A percentile compares a stretch with the other conserved stretches of the same genome.
Evolutionary conservation across 1,139 yeast genomes (phyloP).

Genomic region (Candida buenavistaensis): DNA sequence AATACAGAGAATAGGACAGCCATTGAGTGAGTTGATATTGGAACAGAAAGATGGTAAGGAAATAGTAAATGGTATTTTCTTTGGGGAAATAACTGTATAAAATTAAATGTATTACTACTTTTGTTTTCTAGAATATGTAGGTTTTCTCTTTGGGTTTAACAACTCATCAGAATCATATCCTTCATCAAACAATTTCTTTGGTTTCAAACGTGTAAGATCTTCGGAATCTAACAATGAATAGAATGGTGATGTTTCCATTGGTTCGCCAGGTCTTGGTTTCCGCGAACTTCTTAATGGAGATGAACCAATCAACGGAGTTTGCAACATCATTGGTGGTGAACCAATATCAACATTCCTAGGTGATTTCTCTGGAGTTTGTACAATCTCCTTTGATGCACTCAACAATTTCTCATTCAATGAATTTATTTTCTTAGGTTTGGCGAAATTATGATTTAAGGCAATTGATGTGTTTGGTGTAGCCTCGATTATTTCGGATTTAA

Average conservation of each 20-base stretch:
- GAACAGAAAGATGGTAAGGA: conserved; percentile 55
- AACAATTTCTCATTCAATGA: conserved; percentile 6
- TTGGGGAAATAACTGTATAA: conserved; percentile 55
- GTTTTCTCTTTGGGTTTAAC: conserved; percentile 8
- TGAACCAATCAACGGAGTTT: conserved; percentile 1
- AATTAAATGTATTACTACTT: background rate
- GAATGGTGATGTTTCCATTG: conserved; percentile 35
- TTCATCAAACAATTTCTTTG: conserved; percentile 5
- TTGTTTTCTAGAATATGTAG: conserved; percentile 10
- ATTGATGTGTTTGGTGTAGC: conserved; percentile 24
- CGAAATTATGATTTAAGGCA: conserved; percentile 6
- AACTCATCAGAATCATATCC: conserved; percentile 19
- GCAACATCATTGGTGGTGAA: background rate
- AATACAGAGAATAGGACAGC: conserved; percentile 59
- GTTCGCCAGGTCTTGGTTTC: conserved; percentile 36
- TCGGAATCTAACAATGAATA: conserved; percentile 18
- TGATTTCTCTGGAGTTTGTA: conserved; percentile 8
- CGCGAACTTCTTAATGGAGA: conserved; percentile 7
- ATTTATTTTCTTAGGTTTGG: conserved; percentile 4
- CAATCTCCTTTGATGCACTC: conserved; percentile 6
- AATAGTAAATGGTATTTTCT: conserved; percentile 70
- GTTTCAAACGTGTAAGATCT: conserved; percentile 2
- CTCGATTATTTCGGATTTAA: conserved; percentile 17
- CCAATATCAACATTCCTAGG: background rate
- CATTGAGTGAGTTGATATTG: conserved; percentile 52